phyloP scores from a whole-genome alignment of 2,329 filamentous ascomycete species.

The Penicillium glabrum region DNA sequence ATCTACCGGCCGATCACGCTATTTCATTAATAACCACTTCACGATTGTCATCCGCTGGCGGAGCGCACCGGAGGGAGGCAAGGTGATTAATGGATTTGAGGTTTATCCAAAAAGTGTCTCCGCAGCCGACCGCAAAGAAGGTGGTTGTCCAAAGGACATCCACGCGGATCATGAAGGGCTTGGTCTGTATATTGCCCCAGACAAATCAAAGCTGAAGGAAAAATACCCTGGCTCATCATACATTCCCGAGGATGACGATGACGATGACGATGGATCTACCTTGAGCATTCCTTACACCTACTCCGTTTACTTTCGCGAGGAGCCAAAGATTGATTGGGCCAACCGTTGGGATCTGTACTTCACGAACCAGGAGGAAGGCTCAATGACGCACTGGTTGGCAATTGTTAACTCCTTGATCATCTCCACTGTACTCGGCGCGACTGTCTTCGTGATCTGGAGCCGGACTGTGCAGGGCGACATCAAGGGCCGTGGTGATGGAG shows the following conservation, averaged over 20 bases:
- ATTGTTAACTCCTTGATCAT: constrained; percentile 87
- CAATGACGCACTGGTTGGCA: constrained; percentile 81
- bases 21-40: constrained; percentile 84
- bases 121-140: constrained; percentile 58
- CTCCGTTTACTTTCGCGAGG: constrained; percentile 85
- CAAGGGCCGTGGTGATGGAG: constrained; percentile 68
- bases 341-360: constrained; percentile 90
- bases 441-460: constrained; percentile 77
- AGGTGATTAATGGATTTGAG: constrained; percentile 85
- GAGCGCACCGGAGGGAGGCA: constrained; percentile 68
- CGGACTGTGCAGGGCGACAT: constrained; percentile 78
- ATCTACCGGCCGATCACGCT: constrained; percentile 60
- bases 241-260: constrained; percentile 55
- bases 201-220: constrained; percentile 56
- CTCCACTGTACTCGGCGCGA: constrained; percentile 72
- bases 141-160: constrained; percentile 68
- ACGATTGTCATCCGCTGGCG: constrained; percentile 81
- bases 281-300: constrained; percentile 81
- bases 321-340: constrained; percentile 75
- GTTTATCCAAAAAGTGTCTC: constrained; percentile 84
- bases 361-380: constrained; percentile 79
- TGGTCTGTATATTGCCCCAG: constrained; percentile 66
- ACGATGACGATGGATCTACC: constrained; percentile 63
- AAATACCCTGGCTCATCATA: constrained; percentile 62
- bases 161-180: constrained; percentile 64